phyloP scores from a whole-genome alignment of 2,329 filamentous ascomycete genomes.

The Penicillium sp. region DNA sequence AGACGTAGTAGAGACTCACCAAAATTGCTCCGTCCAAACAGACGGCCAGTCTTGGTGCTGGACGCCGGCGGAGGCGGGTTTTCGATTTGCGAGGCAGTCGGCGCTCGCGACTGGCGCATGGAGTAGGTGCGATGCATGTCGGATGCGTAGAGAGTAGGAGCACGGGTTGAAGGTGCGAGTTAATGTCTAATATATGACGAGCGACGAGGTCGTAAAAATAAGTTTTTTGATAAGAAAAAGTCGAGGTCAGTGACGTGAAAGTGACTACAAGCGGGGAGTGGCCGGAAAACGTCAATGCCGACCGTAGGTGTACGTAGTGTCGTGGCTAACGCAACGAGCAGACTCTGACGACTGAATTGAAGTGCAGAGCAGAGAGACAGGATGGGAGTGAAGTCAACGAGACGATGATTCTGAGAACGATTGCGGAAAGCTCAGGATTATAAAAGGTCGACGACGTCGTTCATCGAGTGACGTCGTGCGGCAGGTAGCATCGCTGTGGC shows the following conservation, averaged over 20 bases:
- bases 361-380: neutral
- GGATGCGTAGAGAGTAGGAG: neutral
- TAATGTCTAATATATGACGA: neutral
- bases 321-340: too few species aligned
- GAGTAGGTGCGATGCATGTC: constrained; percentile 97
- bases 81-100: constrained; percentile 85
- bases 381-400: neutral
- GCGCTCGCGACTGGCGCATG: constrained; percentile 95
- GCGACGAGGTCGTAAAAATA: neutral
- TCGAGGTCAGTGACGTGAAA: constrained; percentile 12
- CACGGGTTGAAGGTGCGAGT: neutral
- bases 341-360: neutral
- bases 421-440: neutral
- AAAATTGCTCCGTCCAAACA: constrained; percentile 82
- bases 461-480: neutral
- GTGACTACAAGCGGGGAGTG: constrained; percentile 13
- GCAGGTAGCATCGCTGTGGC: neutral
- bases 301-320: neutral
- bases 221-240: too few species aligned
- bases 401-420: neutral
- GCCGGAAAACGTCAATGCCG: constrained; percentile 4
- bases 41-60: constrained; percentile 81
- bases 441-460: neutral
- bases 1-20: too few species aligned
- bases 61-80: constrained; percentile 91